phyloP scores from a whole-genome alignment of 805 yeast species.

The Monosporozyma servazzii region DNA sequence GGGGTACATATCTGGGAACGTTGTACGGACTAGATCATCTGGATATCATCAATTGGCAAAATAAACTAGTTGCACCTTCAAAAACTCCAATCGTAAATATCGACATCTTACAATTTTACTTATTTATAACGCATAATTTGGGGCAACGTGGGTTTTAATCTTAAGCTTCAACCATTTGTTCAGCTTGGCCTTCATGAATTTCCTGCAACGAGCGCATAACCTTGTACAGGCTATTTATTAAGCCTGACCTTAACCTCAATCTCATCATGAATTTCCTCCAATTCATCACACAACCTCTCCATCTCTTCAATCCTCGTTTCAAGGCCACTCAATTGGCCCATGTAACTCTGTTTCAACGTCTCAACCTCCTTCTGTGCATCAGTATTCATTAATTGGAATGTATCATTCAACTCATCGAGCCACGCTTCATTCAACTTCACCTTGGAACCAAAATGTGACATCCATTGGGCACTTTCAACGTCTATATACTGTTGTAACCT shows the following conservation, averaged over 20 bases:
- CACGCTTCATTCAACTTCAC: slow-evolving; percentile 16
- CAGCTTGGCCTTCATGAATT: no score
- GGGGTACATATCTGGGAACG: slow-evolving; percentile 83
- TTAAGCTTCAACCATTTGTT: no score
- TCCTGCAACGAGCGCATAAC: no score
- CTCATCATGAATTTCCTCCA: slow-evolving; percentile 55
- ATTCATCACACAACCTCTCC: slow-evolving; percentile 41
- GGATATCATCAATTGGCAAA: slow-evolving; percentile 80
- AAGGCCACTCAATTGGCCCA: slow-evolving; percentile 19
- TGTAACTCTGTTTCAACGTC: slow-evolving; percentile 13
- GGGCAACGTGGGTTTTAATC: slow-evolving; percentile 46
- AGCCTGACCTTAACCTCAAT: slow-evolving; percentile 37
- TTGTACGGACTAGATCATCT: slow-evolving; percentile 72
- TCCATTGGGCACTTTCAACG: slow-evolving; percentile 21
- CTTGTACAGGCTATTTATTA: slow-evolving; percentile 4
- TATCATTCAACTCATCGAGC: slow-evolving; percentile 14
- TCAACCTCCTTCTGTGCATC: slow-evolving; percentile 26
- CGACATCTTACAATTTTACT: slow-evolving; percentile 60
- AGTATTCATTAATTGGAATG: slow-evolving; percentile 19
- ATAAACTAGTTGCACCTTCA: slow-evolving; percentile 28
- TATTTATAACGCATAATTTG: slow-evolving; percentile 56
- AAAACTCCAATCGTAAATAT: slow-evolving; percentile 32
- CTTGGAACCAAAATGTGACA: slow-evolving; percentile 19
- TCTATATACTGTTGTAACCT: slow-evolving; percentile 22
- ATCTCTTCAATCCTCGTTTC: slow-evolving; percentile 34